Percentiles rank a stretch among this genome's conserved stretches.
phyloP scores from a whole-genome alignment of 768 basidiomycete species.

The Trametes meyenii region DNA sequence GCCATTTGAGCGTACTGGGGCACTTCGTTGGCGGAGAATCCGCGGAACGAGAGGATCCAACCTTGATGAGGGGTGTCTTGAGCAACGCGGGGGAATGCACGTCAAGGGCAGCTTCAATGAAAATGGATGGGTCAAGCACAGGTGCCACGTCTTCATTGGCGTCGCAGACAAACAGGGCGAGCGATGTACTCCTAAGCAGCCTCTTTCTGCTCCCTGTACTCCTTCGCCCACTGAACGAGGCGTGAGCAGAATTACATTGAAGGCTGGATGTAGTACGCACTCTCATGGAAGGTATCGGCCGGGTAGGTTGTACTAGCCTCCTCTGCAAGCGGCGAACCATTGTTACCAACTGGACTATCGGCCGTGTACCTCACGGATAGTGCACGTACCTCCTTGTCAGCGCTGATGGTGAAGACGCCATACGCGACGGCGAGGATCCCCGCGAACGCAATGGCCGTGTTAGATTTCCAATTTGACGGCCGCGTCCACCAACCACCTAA shows the following conservation, averaged over 20 bases:
- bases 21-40: neutral
- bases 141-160: neutral
- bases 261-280: constrained; percentile 44
- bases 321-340: constrained; percentile 41
- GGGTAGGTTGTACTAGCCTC: constrained; percentile 59
- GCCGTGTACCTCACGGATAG: neutral
- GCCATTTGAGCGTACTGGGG: too few species aligned
- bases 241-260: neutral
- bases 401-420: constrained; percentile 71
- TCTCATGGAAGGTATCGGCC: constrained; percentile 79
- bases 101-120: neutral
- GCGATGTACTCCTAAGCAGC: neutral
- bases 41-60: neutral
- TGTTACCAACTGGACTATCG: neutral
- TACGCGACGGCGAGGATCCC: constrained; percentile 73
- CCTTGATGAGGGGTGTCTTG: neutral
- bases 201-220: constrained; percentile 43
- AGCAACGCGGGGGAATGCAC: neutral
- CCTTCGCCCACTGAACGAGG: constrained; percentile 49
- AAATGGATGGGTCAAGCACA: neutral
- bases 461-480: constrained; percentile 86
- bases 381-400: constrained; percentile 72
- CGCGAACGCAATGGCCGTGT: constrained; percentile 73
- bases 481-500: constrained; percentile 96
- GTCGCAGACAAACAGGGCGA: neutral